A percentile compares a stretch with the other conserved stretches of the same genome.
Conservation (phyloP, 2,329 filamentous ascomycete genomes). For the Ilyonectria robusta region DNA sequence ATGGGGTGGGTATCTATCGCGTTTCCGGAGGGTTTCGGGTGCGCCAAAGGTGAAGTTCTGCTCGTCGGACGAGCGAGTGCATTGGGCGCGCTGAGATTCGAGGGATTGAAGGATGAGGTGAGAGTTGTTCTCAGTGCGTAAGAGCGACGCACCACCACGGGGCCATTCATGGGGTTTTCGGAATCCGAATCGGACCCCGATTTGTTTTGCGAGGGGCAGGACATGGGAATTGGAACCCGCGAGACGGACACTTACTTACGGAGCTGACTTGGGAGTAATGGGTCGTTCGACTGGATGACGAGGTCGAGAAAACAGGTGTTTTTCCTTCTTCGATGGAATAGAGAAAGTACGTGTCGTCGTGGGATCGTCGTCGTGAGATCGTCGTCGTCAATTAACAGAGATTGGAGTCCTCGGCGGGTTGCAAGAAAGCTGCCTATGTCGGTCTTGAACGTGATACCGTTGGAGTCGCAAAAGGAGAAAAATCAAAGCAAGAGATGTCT, state of each 20-base stretch:
- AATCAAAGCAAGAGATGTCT: neutral
- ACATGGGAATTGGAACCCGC: neutral
- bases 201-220: neutral
- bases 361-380: neutral
- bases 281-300: neutral
- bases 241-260: neutral
- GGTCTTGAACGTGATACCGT: neutral
- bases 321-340: neutral
- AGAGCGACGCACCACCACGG: neutral
- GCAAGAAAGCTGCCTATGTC: neutral
- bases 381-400: conserved; percentile 2
- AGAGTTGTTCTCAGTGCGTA: neutral
- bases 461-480: conserved; percentile 1
- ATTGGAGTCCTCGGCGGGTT: neutral
- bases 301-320: neutral
- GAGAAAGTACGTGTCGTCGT: too few species aligned
- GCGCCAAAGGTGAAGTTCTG: neutral
- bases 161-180: neutral
- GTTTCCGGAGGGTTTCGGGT: conserved; percentile 3
- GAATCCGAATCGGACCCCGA: neutral
- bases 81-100: neutral
- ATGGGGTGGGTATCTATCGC: neutral
- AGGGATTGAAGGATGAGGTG: neutral
- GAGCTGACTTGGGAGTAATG: neutral
- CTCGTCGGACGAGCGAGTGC: neutral